Base-by-base conservation (phyloP, 257 asterid species). In the Nicotiana noctiflora region DNA sequence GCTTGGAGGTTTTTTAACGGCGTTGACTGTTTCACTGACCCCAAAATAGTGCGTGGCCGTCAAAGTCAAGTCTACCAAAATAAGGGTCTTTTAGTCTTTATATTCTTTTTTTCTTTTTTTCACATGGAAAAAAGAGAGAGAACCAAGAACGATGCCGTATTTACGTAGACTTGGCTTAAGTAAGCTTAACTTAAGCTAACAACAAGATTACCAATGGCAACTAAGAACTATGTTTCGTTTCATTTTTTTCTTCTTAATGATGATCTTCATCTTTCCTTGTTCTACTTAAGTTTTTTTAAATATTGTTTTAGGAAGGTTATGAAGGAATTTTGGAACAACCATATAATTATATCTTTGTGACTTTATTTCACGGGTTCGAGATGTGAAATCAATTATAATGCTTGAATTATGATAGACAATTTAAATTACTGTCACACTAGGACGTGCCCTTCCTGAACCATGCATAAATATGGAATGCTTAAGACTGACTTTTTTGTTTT, bases 21-120 rank as follows among this genome's bases (percentile, higher is more conserved):
- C 84, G 86, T 86, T 85, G 75, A 80, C 87, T 51, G 79, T 21
- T 27, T 65, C 19, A 53, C 51, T 59, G 52, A 79, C 76, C 84
- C 72, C 56, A 12, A 3, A 9, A 51, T 12, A 23, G 65, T 23
- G 10, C 60, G 46, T 14, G 44, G 27, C 65, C 81, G 49, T 49
- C 82, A 76, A 84, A 87, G 88, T 86, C 86, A 85, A 90, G 91
- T 89, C 93, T 84, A 84, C 87, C 92, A 46, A 88, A 86, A 86
- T 88, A 85, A 85, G 87, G 86, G 84, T 79, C 84, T 23, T 37
- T 55, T 18, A 63, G n/a, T 32, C 52, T 21, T 40, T 5, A 59
- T 61, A 1, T 55, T 5, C 18, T 55, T 18, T 55, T 5, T 37
- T 0, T n/a, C n/a, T n/a, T n/a, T n/a, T n/a, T n/a, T n/a, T n/a